Conservation (phyloP, 2,329 filamentous ascomycete genomes). For the Penicillium fuscoglaucum region DNA sequence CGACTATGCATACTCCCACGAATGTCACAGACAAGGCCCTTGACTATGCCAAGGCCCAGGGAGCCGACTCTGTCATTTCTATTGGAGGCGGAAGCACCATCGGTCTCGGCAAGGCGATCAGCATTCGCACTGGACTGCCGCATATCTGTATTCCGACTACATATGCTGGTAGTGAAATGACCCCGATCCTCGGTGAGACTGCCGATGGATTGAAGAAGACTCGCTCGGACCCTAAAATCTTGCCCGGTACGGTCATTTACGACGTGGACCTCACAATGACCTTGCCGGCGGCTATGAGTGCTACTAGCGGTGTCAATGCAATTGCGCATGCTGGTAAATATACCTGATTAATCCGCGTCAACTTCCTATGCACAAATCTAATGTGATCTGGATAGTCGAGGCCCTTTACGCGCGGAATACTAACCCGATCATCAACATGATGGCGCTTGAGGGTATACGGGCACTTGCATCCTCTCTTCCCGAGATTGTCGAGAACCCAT, state of each 20-base stretch:
- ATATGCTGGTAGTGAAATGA: constrained; percentile 65
- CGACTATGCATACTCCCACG: constrained; percentile 64
- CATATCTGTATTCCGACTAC: constrained; percentile 64
- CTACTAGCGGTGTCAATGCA: constrained; percentile 64
- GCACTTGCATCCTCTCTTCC: constrained; percentile 57
- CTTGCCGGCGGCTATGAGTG: constrained; percentile 54
- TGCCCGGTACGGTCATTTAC: constrained; percentile 63
- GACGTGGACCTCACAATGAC: constrained; percentile 64
- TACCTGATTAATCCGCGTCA: not conserved
- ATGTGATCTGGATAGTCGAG: constrained; percentile 49
- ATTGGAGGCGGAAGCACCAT: constrained; percentile 65
- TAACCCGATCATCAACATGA: constrained; percentile 60
- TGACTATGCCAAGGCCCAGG: constrained; percentile 45
- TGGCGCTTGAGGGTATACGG: constrained; percentile 59
- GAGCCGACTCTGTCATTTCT: constrained; percentile 58
- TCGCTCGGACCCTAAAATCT: constrained; percentile 57
- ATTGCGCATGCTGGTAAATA: constrained; percentile 60
- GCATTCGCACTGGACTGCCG: constrained; percentile 54
- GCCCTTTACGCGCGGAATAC: constrained; percentile 62
- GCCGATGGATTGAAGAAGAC: constrained; percentile 60
- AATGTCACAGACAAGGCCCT: constrained; percentile 59
- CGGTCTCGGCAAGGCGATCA: constrained; percentile 62
- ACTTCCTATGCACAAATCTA: not conserved
- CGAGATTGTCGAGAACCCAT: constrained; percentile 50
- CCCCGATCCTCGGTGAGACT: constrained; percentile 64